Evolutionary conservation across 495 filamentous ascomycete genomes (phyloP).

Genomic region (Penicillium odoratum): DNA sequence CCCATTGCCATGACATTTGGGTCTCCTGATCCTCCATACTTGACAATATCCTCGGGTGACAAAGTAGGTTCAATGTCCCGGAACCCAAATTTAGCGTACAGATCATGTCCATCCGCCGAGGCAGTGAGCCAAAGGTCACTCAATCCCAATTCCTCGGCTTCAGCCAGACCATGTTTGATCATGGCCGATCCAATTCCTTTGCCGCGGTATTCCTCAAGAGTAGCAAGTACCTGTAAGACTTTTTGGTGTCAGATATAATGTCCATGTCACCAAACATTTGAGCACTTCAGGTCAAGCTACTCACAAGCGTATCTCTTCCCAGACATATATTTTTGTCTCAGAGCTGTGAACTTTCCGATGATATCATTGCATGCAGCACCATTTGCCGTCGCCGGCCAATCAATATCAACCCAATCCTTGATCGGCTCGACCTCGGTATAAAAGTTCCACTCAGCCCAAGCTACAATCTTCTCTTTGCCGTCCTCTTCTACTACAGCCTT

Average conservation of each 20-base stretch:
- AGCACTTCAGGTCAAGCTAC: background rate
- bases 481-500: conserved; percentile 12
- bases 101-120: conserved; percentile 12
- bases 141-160: conserved; percentile 2
- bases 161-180: conserved; percentile 7
- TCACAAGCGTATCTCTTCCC: conserved; percentile 13
- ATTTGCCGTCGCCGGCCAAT: conserved; percentile 7
- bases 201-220: conserved; percentile 10
- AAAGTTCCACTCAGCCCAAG: conserved; percentile 9
- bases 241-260: background rate
- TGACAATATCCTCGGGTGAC: conserved; percentile 2
- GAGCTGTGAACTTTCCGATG: background rate
- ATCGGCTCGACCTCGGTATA: conserved; percentile 10
- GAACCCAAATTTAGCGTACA: conserved; percentile 18
- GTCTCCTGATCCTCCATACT: conserved; percentile 10
- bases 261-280: too few relatives aligned
- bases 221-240: conserved; percentile 18
- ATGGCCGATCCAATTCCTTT: conserved; percentile 12
- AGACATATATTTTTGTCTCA: conserved; percentile 14
- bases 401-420: conserved; percentile 11
- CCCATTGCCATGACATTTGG: conserved; percentile 8
- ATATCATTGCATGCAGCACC: conserved; percentile 4
- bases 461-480: conserved; percentile 13
- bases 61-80: conserved; percentile 8
- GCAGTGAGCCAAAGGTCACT: conserved; percentile 14